Evolutionary conservation across 257 asterid species (phyloP).

Genomic region (Scutellaria galericulata): DNA sequence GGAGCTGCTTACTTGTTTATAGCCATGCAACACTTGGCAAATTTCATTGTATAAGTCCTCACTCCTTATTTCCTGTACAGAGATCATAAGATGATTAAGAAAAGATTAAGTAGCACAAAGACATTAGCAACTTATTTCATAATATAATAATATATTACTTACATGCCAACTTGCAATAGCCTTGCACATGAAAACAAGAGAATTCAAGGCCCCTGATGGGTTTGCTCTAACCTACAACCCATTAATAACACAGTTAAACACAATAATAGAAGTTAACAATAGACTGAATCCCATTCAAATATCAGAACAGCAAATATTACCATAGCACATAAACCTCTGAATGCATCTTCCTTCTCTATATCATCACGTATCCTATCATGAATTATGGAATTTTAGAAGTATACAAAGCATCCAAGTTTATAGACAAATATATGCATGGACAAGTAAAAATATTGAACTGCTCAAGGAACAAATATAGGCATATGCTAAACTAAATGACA

Average conservation of each 20-base stretch:
- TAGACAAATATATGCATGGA: background rate
- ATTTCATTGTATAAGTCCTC: constrained; percentile 82
- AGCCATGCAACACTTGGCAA: constrained; percentile 82
- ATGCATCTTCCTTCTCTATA: constrained; percentile 93
- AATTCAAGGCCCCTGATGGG: constrained; percentile 84
- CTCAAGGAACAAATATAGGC: constrained; percentile 17
- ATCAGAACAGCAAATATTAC: constrained; percentile 41
- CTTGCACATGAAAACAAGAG: constrained; percentile 72
- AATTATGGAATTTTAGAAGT: constrained; percentile 16
- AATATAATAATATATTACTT: constrained; percentile 38
- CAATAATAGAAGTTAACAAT: constrained; percentile 5
- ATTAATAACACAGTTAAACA: constrained; percentile 27
- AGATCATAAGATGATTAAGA: constrained; percentile 26
- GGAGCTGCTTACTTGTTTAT: constrained; percentile 71
- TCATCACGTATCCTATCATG: constrained; percentile 91
- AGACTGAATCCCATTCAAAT: background rate
- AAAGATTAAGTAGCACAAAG: background rate
- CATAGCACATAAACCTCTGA: constrained; percentile 93
- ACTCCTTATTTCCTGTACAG: constrained; percentile 81
- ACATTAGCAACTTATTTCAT: constrained; percentile 7
- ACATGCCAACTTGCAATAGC: constrained; percentile 99
- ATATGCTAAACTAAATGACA: constrained; percentile 3
- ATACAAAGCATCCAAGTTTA: constrained; percentile 12
- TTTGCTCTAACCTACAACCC: constrained; percentile 76
- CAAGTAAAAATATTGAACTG: background rate